These are phyloP conservation scores for Trichoderma afroharzianum DNA, from an alignment of 2,329 filamentous ascomycete genomes.

Conservation along the genomic window DNA sequence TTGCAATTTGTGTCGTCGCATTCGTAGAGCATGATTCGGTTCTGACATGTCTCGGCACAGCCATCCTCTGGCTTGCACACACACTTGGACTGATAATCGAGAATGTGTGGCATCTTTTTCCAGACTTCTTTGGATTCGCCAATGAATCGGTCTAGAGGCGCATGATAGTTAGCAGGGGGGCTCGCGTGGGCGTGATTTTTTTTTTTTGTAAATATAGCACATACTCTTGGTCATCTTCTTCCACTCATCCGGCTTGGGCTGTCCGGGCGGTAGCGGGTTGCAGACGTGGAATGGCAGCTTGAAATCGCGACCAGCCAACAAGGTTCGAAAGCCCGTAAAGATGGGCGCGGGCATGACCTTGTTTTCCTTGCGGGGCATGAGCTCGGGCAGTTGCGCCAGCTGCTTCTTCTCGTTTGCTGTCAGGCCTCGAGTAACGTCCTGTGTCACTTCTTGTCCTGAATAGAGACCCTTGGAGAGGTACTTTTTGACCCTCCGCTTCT, in stretches of 20 bases:
- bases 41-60: conserved; percentile 87
- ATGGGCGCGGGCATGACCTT: conserved; percentile 69
- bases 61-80: conserved; percentile 74
- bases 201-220: conserved; percentile 26
- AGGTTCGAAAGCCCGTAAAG: conserved; percentile 67
- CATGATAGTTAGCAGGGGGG: conserved; percentile 24
- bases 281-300: conserved; percentile 88
- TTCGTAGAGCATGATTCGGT: conserved; percentile 95
- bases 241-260: conserved; percentile 92
- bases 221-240: conserved; percentile 86
- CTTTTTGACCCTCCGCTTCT: conserved; percentile 59
- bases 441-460: conserved; percentile 67
- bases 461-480: conserved; percentile 84
- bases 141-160: conserved; percentile 73
- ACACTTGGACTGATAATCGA: conserved; percentile 73
- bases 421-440: conserved; percentile 47
- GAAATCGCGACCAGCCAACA: conserved; percentile 75
- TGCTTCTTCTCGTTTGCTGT: conserved; percentile 50
- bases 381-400: conserved; percentile 45
- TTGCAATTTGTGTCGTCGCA: conserved; percentile 89
- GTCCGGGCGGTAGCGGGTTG: conserved; percentile 77
- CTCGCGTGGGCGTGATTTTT: neutral
- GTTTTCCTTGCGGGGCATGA: conserved; percentile 49
- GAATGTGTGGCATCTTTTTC: conserved; percentile 72
- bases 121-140: conserved; percentile 77